These are phyloP conservation scores for Tagetes patula DNA, from an alignment of 129 eudicot species.

Conservation along the genomic window DNA sequence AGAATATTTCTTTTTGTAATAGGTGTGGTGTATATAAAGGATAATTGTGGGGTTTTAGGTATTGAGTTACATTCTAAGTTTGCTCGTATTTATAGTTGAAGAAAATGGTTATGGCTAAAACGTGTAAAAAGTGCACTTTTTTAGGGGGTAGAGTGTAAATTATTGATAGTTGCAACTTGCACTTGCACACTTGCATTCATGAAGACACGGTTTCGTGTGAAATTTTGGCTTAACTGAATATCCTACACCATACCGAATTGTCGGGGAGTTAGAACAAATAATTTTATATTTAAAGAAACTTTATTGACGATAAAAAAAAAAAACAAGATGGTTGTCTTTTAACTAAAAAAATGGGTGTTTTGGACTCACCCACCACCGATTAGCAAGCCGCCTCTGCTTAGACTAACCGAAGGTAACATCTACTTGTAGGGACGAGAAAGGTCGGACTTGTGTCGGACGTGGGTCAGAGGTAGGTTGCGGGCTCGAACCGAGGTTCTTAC, in stretches of 20 bases:
- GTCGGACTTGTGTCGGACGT: too few relatives aligned
- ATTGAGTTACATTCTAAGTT: not conserved
- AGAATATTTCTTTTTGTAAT: not conserved
- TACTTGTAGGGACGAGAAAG: too few relatives aligned
- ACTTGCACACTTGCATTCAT: not conserved
- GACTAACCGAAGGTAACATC: too few relatives aligned
- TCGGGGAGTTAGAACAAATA: not conserved
- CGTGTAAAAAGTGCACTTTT: not conserved
- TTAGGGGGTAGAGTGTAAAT: not conserved
- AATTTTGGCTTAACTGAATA: not conserved
- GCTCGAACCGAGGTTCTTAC: too few relatives aligned
- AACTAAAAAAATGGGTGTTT: too few relatives aligned
- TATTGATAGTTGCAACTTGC: not conserved
- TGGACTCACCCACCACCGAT: too few relatives aligned
- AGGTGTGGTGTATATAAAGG: slow-evolving; percentile 3
- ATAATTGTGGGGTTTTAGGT: not conserved
- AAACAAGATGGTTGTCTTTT: too few relatives aligned
- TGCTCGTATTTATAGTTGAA: not conserved
- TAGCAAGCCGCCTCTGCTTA: too few relatives aligned
- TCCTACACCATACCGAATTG: not conserved
- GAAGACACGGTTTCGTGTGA: slow-evolving; percentile 1
- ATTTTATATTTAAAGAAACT: not conserved
- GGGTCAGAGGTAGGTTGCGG: too few relatives aligned
- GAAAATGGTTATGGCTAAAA: not conserved
- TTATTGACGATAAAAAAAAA: too few relatives aligned